These are phyloP conservation scores for Epichloe typhina DNA, from an alignment of 2,329 filamentous ascomycete genomes.

Conservation along the genomic window DNA sequence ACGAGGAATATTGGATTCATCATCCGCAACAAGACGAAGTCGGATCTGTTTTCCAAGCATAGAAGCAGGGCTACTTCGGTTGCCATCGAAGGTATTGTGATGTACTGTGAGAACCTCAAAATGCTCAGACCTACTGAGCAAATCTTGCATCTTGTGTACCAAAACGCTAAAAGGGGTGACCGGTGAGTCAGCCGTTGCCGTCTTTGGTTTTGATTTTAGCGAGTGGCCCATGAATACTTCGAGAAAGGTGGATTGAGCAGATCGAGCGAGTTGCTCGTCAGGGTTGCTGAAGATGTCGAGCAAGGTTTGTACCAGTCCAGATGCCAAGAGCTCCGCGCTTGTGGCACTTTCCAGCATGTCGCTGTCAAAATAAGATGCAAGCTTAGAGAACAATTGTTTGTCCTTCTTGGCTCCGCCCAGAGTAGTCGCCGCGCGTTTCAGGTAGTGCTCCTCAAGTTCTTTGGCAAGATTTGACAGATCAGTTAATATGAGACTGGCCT, in stretches of 20 bases:
- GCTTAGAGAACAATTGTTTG: slow-evolving; percentile 53
- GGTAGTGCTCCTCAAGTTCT: slow-evolving; percentile 61
- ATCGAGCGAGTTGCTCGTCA: slow-evolving; percentile 44
- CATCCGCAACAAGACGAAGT: slow-evolving; percentile 77
- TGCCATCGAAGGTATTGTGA: slow-evolving; percentile 81
- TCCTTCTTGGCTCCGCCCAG: slow-evolving; percentile 32
- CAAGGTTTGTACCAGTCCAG: slow-evolving; percentile 74
- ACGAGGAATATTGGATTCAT: slow-evolving; percentile 77
- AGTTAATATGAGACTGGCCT: slow-evolving; percentile 62
- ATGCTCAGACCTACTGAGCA: slow-evolving; percentile 91
- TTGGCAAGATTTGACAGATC: slow-evolving; percentile 58
- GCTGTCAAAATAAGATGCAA: slow-evolving; percentile 77
- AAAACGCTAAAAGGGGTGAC: slow-evolving; percentile 80
- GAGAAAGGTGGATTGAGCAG: slow-evolving; percentile 72
- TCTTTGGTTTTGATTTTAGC: slow-evolving; percentile 52
- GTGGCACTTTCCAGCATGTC: slow-evolving; percentile 88
- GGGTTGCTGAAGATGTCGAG: slow-evolving; percentile 69
- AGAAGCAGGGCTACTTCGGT: slow-evolving; percentile 78
- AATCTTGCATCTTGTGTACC: slow-evolving; percentile 86
- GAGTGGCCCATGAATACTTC: slow-evolving; percentile 80
- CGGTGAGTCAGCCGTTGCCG: slow-evolving; percentile 52
- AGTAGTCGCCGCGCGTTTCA: slow-evolving; percentile 35
- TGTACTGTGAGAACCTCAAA: slow-evolving; percentile 96
- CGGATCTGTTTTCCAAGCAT: slow-evolving; percentile 96
- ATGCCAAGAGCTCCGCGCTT: slow-evolving; percentile 85